Evolutionary conservation across 345 rosid genomes (phyloP).

Genomic region (Gossypium bickii): DNA sequence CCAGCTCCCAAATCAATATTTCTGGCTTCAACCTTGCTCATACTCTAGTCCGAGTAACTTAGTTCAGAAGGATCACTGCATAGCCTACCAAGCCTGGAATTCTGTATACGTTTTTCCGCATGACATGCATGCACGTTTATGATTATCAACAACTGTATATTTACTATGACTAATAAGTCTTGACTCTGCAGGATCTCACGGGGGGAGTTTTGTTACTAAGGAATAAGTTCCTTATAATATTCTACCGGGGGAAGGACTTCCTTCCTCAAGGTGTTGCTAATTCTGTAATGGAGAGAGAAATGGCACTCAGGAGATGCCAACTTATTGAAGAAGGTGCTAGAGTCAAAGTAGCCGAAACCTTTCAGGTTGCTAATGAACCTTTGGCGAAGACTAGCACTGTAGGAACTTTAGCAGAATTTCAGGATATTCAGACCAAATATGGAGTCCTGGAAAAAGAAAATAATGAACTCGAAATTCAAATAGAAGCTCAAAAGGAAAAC

Average conservation of each 20-base stretch:
- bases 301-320: conserved; percentile 48
- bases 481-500: conserved; percentile 53
- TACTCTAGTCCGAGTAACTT: no score
- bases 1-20: no score
- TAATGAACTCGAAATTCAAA: conserved; percentile 32
- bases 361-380: conserved; percentile 32
- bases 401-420: conserved; percentile 74
- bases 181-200: conserved; percentile 53
- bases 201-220: conserved; percentile 78
- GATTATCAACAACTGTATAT: not conserved
- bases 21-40: no score
- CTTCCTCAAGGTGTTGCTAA: conserved; percentile 50
- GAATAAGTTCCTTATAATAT: conserved; percentile 64
- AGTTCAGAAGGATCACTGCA: not conserved
- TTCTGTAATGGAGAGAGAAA: conserved; percentile 59
- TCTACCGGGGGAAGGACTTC: conserved; percentile 82
- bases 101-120: not conserved
- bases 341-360: conserved; percentile 39
- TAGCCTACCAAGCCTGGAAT: not conserved
- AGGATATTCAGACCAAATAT: conserved; percentile 40
- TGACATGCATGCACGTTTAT: not conserved
- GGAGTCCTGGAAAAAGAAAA: conserved; percentile 31
- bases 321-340: conserved; percentile 62
- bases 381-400: conserved; percentile 32
- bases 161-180: conserved; percentile 1